Conservation (phyloP, 2,329 filamentous ascomycete genomes). For the Simplicillium sp. region DNA sequence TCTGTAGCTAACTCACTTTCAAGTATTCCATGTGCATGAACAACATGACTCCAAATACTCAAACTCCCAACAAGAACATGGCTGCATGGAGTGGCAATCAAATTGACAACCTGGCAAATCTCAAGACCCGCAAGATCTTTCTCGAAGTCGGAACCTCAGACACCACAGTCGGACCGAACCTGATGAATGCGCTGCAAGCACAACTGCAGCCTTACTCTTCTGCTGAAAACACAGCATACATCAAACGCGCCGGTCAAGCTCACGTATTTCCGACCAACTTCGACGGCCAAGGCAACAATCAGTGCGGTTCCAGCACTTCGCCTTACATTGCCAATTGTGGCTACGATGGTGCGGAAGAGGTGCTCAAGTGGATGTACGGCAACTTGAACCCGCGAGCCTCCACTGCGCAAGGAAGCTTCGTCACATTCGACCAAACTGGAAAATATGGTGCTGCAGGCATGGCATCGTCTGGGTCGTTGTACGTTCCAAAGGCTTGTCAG, state of each 20-base stretch:
- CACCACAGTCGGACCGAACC: slow-evolving; percentile 8
- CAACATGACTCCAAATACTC: slow-evolving; percentile 5
- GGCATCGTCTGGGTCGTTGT: too few relatives aligned
- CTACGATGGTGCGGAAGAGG: slow-evolving; percentile 7
- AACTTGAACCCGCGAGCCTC: slow-evolving; percentile 3
- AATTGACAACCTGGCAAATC: slow-evolving; percentile 6
- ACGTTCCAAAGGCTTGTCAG: too few relatives aligned
- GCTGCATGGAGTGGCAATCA: slow-evolving; percentile 7
- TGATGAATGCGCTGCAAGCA: slow-evolving; percentile 6
- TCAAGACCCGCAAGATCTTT: slow-evolving; percentile 9
- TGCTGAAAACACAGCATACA: slow-evolving; percentile 2
- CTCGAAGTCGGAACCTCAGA: slow-evolving; percentile 14
- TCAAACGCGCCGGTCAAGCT: slow-evolving; percentile 2
- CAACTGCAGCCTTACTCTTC: slow-evolving; percentile 5
- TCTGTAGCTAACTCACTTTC: too few relatives aligned
- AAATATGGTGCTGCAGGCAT: slow-evolving; percentile 3
- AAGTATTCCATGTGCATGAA: slow-evolving; percentile 8
- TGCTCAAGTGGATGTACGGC: slow-evolving; percentile 8
- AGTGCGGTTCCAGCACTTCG: slow-evolving; percentile 2
- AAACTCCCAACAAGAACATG: slow-evolving; percentile 5
- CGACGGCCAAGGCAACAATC: slow-evolving; percentile 5
- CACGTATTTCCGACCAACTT: slow-evolving; percentile 8
- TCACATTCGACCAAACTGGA: slow-evolving; percentile 4
- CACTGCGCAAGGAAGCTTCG: background rate
- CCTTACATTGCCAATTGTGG: slow-evolving; percentile 9